Percentiles rank a stretch among this genome's conserved stretches.
Evolutionary conservation across 2,329 filamentous ascomycete genomes (phyloP).

Genomic region (Hymenoscyphus linearis): DNA sequence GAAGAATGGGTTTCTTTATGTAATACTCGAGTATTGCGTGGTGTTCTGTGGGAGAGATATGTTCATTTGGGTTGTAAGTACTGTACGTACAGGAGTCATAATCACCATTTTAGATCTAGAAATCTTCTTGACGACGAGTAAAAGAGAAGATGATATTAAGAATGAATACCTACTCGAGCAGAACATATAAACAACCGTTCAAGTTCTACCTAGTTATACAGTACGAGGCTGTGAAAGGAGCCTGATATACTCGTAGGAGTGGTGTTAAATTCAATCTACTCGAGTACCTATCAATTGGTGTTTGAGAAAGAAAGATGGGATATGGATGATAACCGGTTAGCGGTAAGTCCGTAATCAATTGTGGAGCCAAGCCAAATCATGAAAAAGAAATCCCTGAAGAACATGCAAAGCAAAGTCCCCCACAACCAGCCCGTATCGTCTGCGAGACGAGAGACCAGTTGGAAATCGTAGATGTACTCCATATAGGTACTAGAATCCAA

Average conservation of each 20-base stretch:
- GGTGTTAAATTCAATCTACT: background rate
- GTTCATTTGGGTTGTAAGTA: background rate
- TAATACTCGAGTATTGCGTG: background rate
- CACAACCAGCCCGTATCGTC: background rate
- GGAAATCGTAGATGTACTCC: background rate
- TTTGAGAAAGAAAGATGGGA: background rate
- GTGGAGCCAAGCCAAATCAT: background rate
- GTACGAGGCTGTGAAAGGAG: background rate
- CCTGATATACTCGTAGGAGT: background rate
- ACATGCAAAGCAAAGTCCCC: background rate
- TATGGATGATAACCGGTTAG: background rate
- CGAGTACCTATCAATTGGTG: background rate
- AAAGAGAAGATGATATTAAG: background rate
- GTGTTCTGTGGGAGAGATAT: background rate
- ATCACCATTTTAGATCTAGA: too few species aligned
- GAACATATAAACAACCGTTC: background rate
- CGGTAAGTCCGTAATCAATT: background rate
- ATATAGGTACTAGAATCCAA: background rate
- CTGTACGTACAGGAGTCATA: too few species aligned
- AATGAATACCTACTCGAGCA: too few species aligned
- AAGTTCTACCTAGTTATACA: background rate
- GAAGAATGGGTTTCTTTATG: too few species aligned
- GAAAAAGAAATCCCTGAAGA: background rate
- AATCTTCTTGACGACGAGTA: too few species aligned
- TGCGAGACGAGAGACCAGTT: background rate